These are phyloP conservation scores for Meyerozyma sp. DNA, from an alignment of 1,139 yeast genomes.

Conservation along the genomic window DNA sequence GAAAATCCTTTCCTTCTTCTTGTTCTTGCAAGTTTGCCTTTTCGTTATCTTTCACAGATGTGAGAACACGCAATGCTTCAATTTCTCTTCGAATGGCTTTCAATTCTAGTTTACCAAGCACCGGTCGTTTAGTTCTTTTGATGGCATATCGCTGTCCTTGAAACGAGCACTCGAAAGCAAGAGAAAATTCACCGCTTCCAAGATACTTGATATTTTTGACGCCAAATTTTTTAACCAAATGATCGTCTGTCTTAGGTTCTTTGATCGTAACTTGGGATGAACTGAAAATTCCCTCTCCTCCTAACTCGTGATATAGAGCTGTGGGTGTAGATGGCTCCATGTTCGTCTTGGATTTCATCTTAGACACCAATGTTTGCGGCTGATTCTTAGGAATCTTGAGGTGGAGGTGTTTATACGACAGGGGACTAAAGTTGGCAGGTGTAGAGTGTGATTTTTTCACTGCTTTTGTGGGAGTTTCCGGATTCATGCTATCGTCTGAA, in stretches of 20 bases:
- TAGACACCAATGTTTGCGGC: constrained; percentile 1
- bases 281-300: constrained; percentile 2
- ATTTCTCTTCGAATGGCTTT: constrained; percentile 36
- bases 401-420: constrained; percentile 13
- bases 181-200: constrained; percentile 86
- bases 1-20: constrained; percentile 72
- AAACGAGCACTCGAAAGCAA: constrained; percentile 73
- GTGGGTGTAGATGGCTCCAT: constrained; percentile 30
- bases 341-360: constrained; percentile 3
- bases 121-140: constrained; percentile 65
- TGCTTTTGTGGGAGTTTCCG: constrained; percentile 43
- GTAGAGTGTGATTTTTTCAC: constrained; percentile 28
- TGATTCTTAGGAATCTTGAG: constrained; percentile 5
- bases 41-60: constrained; percentile 38
- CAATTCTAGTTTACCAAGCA: constrained; percentile 36
- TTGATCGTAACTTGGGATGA: constrained; percentile 10
- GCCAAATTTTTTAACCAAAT: constrained; percentile 13
- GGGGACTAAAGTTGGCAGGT: constrained; percentile 29
- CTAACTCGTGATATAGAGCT: constrained; percentile 5
- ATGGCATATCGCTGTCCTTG: constrained; percentile 73
- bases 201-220: constrained; percentile 21
- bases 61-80: constrained; percentile 38
- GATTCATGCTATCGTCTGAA: constrained; percentile 10
- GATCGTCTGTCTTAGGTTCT: constrained; percentile 10
- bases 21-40: constrained; percentile 42